phyloP scores from a whole-genome alignment of 257 asterid genomes.

The Asclepias syriaca region DNA sequence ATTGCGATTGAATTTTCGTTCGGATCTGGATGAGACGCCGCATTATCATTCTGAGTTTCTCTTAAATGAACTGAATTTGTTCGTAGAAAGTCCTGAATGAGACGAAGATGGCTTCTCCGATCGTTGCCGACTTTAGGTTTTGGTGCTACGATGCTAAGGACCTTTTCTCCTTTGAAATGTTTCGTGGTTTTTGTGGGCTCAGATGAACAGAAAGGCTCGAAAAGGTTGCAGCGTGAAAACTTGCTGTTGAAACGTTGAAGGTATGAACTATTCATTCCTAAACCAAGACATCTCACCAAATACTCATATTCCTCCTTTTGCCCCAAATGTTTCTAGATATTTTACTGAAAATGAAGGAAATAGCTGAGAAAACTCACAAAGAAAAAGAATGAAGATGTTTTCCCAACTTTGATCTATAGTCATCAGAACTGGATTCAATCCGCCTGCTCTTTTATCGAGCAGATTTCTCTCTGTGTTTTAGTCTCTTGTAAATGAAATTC shows the following conservation, averaged over 20 bases:
- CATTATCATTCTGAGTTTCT: slow-evolving; percentile 6
- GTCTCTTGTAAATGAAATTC: not conserved
- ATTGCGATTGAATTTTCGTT: slow-evolving; percentile 16
- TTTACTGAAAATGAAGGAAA: not conserved
- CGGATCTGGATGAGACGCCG: not conserved
- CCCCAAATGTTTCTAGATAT: not conserved
- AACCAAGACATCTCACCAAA: not conserved
- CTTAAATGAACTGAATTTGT: slow-evolving; percentile 11
- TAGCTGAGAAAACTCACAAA: too few relatives aligned
- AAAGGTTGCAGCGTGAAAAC: not conserved
- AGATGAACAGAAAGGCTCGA: not conserved
- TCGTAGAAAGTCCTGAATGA: slow-evolving; percentile 29
- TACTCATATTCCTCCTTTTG: not conserved
- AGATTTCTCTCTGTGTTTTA: not conserved
- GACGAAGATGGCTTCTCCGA: slow-evolving; percentile 19
- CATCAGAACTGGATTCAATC: not conserved
- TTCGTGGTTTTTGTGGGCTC: not conserved
- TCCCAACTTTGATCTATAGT: not conserved
- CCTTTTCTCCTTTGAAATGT: slow-evolving; percentile 9
- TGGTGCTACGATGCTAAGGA: slow-evolving; percentile 24
- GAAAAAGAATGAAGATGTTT: not conserved
- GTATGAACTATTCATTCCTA: slow-evolving; percentile 7
- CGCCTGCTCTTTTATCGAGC: not conserved
- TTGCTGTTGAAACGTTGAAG: not conserved
- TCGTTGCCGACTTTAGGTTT: slow-evolving; percentile 18